Conservation (phyloP, 768 basidiomycete species). For the Amanita pseudoporphyria region DNA sequence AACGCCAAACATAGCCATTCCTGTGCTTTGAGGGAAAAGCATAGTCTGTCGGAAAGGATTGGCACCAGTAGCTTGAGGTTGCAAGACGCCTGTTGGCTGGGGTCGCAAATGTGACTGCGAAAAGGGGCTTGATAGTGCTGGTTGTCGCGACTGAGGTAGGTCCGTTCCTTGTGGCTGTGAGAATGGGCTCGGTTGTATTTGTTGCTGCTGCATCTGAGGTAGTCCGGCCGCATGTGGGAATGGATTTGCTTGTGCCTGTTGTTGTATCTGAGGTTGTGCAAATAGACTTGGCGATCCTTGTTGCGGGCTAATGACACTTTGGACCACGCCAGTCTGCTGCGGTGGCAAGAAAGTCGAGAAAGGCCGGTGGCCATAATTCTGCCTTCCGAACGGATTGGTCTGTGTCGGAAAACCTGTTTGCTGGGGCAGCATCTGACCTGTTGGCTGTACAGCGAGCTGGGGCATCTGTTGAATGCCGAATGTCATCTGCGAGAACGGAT, state of each 20-base stretch:
- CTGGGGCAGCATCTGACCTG: conserved; percentile 46
- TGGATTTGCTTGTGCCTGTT: not conserved
- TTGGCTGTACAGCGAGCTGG: conserved; percentile 43
- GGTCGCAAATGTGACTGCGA: conserved; percentile 8
- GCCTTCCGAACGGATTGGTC: conserved; percentile 37
- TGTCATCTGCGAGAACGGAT: conserved; percentile 69
- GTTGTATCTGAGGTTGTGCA: not conserved
- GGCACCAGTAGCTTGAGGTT: conserved; percentile 51
- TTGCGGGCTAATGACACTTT: conserved; percentile 36
- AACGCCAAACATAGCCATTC: conserved; percentile 36
- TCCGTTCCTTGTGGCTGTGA: conserved; percentile 13
- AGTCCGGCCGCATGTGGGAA: conserved; percentile 35
- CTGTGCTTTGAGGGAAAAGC: conserved; percentile 55
- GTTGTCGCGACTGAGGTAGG: conserved; percentile 17
- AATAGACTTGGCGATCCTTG: conserved; percentile 5
- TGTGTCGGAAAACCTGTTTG: conserved; percentile 31
- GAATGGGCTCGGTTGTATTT: conserved; percentile 3
- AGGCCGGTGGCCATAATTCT: conserved; percentile 34
- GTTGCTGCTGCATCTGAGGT: conserved; percentile 20
- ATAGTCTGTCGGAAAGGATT: conserved; percentile 85
- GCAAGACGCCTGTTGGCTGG: conserved; percentile 32
- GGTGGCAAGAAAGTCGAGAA: conserved; percentile 35
- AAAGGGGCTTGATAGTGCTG: conserved; percentile 20
- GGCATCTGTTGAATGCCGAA: conserved; percentile 37
- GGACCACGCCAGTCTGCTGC: conserved; percentile 7